Percentiles rank a stretch among this genome's conserved stretches.
These are phyloP conservation scores for Trichoderma atrobrunneum DNA, from an alignment of 2,329 filamentous ascomycete species.

Conservation along the genomic window DNA sequence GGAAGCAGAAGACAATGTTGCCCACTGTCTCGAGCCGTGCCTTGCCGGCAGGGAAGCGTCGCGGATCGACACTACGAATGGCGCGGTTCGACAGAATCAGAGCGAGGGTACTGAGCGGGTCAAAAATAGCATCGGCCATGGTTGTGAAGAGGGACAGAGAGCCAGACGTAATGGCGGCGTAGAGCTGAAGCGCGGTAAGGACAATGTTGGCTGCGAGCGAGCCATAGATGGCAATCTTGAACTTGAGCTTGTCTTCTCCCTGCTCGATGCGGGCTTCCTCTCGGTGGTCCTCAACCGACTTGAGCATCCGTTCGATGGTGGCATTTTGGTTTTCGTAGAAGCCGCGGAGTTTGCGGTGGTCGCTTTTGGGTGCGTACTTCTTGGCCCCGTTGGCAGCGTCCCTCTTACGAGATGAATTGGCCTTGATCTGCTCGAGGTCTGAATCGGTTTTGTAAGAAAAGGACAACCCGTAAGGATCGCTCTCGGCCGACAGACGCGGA, in stretches of 20 bases:
- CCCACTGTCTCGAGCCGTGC: slow-evolving; percentile 92
- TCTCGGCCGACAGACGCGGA: slow-evolving; percentile 59
- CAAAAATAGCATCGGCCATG: slow-evolving; percentile 93
- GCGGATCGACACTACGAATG: slow-evolving; percentile 79
- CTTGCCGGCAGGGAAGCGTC: slow-evolving; percentile 87
- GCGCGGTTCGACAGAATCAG: slow-evolving; percentile 85
- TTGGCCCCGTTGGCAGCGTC: slow-evolving; percentile 38
- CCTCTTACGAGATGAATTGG: slow-evolving; percentile 78
- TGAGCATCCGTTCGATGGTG: slow-evolving; percentile 86
- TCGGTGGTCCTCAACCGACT: slow-evolving; percentile 87
- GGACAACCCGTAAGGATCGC: slow-evolving; percentile 79
- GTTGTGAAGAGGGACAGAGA: slow-evolving; percentile 97
- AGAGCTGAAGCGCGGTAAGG: slow-evolving; percentile 79
- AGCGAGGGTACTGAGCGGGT: slow-evolving; percentile 84
- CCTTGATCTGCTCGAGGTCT: slow-evolving; percentile 74
- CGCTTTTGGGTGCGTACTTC: slow-evolving; percentile 29
- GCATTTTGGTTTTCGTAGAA: slow-evolving; percentile 94
- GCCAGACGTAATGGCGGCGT: slow-evolving; percentile 79
- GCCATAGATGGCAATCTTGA: slow-evolving; percentile 63
- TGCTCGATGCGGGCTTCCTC: slow-evolving; percentile 77
- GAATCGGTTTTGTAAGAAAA: slow-evolving; percentile 71
- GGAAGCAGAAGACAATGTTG: slow-evolving; percentile 93
- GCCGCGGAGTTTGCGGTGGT: slow-evolving; percentile 60
- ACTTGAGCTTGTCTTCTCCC: slow-evolving; percentile 75
- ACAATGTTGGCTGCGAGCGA: slow-evolving; percentile 77